These are phyloP conservation scores for Lagenidium sp. DNA, from an alignment of 352 stramenopile genomes.

Conservation along the genomic window DNA sequence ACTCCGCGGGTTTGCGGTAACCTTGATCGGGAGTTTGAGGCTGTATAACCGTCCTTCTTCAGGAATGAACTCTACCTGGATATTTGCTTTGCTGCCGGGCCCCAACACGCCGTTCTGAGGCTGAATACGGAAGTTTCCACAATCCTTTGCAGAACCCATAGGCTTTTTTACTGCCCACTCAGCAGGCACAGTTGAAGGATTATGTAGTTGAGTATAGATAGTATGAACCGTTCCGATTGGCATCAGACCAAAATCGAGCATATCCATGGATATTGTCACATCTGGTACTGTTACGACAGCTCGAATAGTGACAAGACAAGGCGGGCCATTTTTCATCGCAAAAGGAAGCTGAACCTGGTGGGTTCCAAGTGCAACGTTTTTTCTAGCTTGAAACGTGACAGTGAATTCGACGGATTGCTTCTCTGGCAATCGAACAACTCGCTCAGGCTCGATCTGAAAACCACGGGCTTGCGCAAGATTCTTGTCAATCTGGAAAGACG, in stretches of 20 bases:
- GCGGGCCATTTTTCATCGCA: slow-evolving; percentile 86
- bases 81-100: slow-evolving; percentile 71
- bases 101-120: slow-evolving; percentile 65
- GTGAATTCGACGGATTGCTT: slow-evolving; percentile 84
- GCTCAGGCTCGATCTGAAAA: slow-evolving; percentile 91
- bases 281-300: slow-evolving; percentile 90
- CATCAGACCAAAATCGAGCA: slow-evolving; percentile 88
- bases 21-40: slow-evolving; percentile 85
- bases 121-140: slow-evolving; percentile 70
- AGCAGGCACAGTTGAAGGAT: slow-evolving; percentile 76
- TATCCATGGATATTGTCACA: slow-evolving; percentile 70
- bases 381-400: slow-evolving; percentile 87
- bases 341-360: slow-evolving; percentile 82
- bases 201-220: slow-evolving; percentile 89
- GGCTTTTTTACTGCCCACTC: slow-evolving; percentile 91
- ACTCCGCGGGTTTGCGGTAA: slow-evolving; percentile 71
- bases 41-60: slow-evolving; percentile 66
- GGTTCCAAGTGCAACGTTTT: slow-evolving; percentile 72
- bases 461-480: slow-evolving; percentile 77
- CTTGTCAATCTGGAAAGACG: slow-evolving; percentile 91
- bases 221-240: slow-evolving; percentile 83
- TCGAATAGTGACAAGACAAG: slow-evolving; percentile 75
- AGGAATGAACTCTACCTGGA: slow-evolving; percentile 89
- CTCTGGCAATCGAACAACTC: slow-evolving; percentile 89
- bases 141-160: slow-evolving; percentile 75